A percentile compares a stretch with the other conserved stretches of the same genome.
phyloP scores from a whole-genome alignment of 371 early-diverging fungal species.

The Mucor ambiguus region DNA sequence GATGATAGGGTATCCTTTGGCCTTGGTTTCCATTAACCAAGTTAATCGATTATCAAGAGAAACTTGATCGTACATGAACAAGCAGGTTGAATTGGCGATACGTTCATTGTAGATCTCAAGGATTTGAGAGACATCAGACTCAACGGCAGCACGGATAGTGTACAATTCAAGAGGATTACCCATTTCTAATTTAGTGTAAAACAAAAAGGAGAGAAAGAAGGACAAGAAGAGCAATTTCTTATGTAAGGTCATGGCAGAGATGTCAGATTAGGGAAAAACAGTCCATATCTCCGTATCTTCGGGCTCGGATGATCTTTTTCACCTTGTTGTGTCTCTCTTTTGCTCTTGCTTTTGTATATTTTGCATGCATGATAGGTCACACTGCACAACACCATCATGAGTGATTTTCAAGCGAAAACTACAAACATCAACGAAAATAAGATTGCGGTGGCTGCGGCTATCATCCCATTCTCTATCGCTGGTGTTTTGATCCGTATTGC shows the following conservation, averaged over 20 bases:
- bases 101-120: conserved; percentile 54
- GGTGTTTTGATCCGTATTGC: conserved; percentile 69
- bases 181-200: conserved; percentile 9
- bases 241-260: background rate
- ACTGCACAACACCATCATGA: background rate
- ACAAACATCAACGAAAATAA: conserved; percentile 40
- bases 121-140: conserved; percentile 39
- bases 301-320: conserved; percentile 5
- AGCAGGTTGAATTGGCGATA: conserved; percentile 47
- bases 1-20: conserved; percentile 46
- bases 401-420: background rate
- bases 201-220: background rate
- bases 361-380: background rate
- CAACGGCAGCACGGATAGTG: conserved; percentile 36
- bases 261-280: conserved; percentile 4
- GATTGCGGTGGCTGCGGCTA: conserved; percentile 29
- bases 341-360: background rate
- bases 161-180: conserved; percentile 33
- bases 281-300: conserved; percentile 18
- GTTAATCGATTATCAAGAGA: conserved; percentile 38
- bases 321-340: background rate
- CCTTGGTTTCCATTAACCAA: conserved; percentile 37
- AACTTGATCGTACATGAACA: conserved; percentile 49
- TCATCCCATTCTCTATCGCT: conserved; percentile 67
- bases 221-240: background rate